Evolutionary conservation across 768 basidiomycete species (phyloP), one percentile per base, ranked within the genome.

Genomic region (Mycena indigotica): DNA sequence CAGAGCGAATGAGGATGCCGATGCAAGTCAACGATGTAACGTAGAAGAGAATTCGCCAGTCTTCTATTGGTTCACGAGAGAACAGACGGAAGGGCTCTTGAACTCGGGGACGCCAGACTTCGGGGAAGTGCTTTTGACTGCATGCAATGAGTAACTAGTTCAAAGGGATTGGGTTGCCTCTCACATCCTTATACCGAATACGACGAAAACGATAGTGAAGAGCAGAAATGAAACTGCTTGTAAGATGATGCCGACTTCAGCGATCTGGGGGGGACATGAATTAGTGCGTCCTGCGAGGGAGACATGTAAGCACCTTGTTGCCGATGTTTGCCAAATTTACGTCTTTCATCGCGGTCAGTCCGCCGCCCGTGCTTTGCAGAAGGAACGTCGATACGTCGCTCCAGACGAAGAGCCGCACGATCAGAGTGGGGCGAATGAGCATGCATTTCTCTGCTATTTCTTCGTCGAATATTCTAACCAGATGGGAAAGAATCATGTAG

Each of bases 41-140:
- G 24, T 55, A 60, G 40, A 51, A 60, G 29, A 60, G 29, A 15
- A 60, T 38, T 23, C 54, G 53, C 58, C 58, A 60, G 21, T 60
- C 49, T 5, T 29, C 23, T 5, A 35, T 46, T 2, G 53, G 30
- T 21, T 46, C 17, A 12, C n/a, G 28, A 23, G 52, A 29, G 19
- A 60, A 52, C 2, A 32, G 17, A 19, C 24, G 4, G 28, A 60
- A 60, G 17, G 29, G 28, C 23, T 16, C 10, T 15, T 19, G 23
- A 28, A 26, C 15, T 44, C 28, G 6, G 49, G 38, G 52, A 28
- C 53, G 19, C 58, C 58, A 60, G 5, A 55, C 29, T 5, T 52
- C 30, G 12, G 58, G 58, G 30, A 55, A 55, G 16, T 29, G 53
- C 13, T 28, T 46, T 28, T 40, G 16, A 26, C 57, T 58, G 25